Evolutionary conservation across 1,284 basidiomycete species (phyloP).

Genomic region (Heterobasidion irregulare): DNA sequence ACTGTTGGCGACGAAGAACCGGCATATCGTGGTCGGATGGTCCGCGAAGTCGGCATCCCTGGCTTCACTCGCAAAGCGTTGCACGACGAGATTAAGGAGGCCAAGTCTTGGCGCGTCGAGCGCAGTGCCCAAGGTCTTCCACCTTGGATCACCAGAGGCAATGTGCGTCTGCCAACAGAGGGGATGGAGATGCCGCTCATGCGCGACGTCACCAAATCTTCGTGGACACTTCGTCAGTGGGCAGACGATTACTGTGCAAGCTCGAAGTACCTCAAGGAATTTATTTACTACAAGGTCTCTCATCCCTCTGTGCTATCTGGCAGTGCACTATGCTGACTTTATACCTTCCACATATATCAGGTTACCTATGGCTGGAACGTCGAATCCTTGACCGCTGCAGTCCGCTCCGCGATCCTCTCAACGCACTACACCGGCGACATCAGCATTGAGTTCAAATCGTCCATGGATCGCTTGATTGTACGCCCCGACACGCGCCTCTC

Average conservation of each 20-base stretch:
- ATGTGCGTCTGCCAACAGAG: not conserved
- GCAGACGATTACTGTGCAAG: slow-evolving; percentile 63
- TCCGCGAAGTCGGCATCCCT: slow-evolving; percentile 32
- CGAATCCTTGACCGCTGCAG: slow-evolving; percentile 40
- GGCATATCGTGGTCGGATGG: slow-evolving; percentile 48
- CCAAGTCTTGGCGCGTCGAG: not conserved
- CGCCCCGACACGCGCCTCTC: slow-evolving; percentile 55
- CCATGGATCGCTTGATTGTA: slow-evolving; percentile 41
- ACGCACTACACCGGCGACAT: slow-evolving; percentile 46
- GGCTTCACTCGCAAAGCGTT: slow-evolving; percentile 16
- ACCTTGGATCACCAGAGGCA: slow-evolving; percentile 7
- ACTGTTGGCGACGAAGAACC: slow-evolving; percentile 43
- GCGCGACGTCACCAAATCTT: slow-evolving; percentile 29
- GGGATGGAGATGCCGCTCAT: not conserved
- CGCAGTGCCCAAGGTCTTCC: slow-evolving; percentile 6
- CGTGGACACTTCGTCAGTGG: slow-evolving; percentile 55
- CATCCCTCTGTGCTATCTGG: not conserved
- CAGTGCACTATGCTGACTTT: not conserved
- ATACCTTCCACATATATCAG: slow-evolving; percentile 19
- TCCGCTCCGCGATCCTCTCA: slow-evolving; percentile 40
- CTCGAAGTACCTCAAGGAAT: slow-evolving; percentile 54
- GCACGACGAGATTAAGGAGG: not conserved
- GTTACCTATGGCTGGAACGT: slow-evolving; percentile 66
- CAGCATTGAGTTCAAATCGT: slow-evolving; percentile 37
- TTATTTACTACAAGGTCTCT: slow-evolving; percentile 46